phyloP scores from a whole-genome alignment of 2,329 filamentous ascomycete species.

The Xylaria sp. region DNA sequence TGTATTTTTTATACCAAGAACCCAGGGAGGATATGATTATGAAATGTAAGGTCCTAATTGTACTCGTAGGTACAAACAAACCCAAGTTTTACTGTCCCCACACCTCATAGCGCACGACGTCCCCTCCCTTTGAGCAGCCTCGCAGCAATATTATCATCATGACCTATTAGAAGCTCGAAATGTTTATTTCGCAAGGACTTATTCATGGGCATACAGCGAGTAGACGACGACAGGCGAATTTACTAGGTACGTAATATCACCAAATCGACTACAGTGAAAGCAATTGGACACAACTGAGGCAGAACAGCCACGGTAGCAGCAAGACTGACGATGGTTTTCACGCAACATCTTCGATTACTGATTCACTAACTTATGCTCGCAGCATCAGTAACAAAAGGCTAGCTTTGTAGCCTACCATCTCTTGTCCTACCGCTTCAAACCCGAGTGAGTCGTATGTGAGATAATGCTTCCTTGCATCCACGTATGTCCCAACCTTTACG shows the following conservation, averaged over 20 bases:
- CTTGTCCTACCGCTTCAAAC: conserved; percentile 28
- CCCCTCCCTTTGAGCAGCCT: not conserved
- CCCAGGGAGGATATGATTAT: not conserved
- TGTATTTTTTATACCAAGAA: too few species aligned
- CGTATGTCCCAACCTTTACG: conserved; percentile 23
- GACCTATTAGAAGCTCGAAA: not conserved
- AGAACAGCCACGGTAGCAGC: not conserved
- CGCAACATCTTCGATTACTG: conserved; percentile 33
- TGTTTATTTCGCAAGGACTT: not conserved
- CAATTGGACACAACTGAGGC: not conserved
- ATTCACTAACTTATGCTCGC: conserved; percentile 31
- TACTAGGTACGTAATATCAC: not conserved
- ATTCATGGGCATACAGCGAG: not conserved
- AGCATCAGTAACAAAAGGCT: conserved; percentile 39
- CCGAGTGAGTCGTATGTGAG: conserved; percentile 20
- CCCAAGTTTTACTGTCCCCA: conserved; percentile 16
- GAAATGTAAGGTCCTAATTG: not conserved
- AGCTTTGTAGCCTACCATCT: conserved; percentile 31
- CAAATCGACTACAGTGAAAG: not conserved
- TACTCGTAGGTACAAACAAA: not conserved
- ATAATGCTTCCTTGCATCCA: conserved; percentile 2
- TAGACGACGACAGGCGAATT: not conserved
- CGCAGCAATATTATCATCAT: not conserved
- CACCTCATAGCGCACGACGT: conserved; percentile 7
- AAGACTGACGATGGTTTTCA: conserved; percentile 3